phyloP scores from a whole-genome alignment of 1,284 basidiomycete genomes.

The Heterobasidion parviporum region DNA sequence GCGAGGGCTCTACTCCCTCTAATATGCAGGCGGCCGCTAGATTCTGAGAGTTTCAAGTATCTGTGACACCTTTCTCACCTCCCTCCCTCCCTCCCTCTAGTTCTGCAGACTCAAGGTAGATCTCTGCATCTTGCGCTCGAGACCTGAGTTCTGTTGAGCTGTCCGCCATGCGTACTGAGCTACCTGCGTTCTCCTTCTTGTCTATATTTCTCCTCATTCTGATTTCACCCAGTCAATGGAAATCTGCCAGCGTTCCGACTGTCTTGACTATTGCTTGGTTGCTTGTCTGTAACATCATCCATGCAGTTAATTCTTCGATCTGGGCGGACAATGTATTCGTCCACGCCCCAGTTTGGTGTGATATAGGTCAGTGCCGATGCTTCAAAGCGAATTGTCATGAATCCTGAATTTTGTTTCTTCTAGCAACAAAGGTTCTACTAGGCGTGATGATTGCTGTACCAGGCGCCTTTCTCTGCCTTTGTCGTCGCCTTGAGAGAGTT shows the following conservation, averaged over 20 bases:
- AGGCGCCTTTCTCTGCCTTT: conserved; percentile 42
- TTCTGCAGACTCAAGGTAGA: neutral
- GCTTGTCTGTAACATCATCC: conserved; percentile 31
- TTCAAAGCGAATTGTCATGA: neutral
- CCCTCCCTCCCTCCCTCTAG: neutral
- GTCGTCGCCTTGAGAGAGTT: conserved; percentile 19
- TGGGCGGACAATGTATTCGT: conserved; percentile 32
- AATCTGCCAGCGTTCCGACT: conserved; percentile 38
- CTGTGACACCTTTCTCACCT: neutral
- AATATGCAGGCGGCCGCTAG: neutral
- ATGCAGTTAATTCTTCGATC: conserved; percentile 32
- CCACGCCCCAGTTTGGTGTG: conserved; percentile 36
- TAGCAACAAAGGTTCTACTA: conserved; percentile 35
- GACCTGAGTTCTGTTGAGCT: neutral
- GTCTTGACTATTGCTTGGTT: conserved; percentile 42
- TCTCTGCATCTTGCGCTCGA: conserved; percentile 2
- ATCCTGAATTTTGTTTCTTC: neutral
- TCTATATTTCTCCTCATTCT: conserved; percentile 31
- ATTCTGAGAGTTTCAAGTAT: neutral
- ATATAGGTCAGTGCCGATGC: conserved; percentile 31
- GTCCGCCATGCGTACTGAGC: conserved; percentile 34
- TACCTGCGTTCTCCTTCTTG: conserved; percentile 40
- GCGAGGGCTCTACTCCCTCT: neutral
- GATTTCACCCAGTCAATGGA: conserved; percentile 28
- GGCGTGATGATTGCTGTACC: conserved; percentile 37